Conservation (phyloP, 257 asterid species). For the Vinca minor region DNA sequence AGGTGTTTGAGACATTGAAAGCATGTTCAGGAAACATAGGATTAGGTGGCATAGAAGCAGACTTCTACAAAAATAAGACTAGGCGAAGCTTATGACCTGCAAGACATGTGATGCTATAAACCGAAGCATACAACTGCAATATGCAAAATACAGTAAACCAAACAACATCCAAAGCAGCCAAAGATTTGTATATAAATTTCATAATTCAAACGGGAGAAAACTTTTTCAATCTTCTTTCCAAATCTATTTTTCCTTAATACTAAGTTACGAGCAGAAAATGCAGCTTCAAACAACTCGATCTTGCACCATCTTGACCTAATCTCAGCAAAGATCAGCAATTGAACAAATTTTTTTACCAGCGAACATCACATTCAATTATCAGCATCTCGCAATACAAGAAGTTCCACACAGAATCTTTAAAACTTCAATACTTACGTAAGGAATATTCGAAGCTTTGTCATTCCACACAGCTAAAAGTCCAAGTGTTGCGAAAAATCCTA, state of each 20-base stretch:
- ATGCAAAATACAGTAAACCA: neutral
- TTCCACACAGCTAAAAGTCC: slow-evolving; percentile 84
- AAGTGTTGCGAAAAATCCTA: slow-evolving; percentile 58
- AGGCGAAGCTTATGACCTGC: neutral
- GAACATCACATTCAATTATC: neutral
- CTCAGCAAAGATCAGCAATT: neutral
- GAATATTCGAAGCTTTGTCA: slow-evolving; percentile 82
- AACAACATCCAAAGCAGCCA: neutral
- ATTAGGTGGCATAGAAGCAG: neutral
- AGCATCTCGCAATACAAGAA: neutral
- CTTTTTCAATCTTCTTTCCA: neutral
- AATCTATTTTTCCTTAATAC: neutral
- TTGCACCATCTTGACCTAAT: neutral
- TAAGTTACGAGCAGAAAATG: neutral
- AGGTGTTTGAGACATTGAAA: neutral
- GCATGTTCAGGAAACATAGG: neutral
- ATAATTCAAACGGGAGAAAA: neutral
- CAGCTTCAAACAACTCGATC: neutral
- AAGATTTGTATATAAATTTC: neutral
- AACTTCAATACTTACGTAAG: slow-evolving; percentile 57
- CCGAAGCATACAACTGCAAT: neutral
- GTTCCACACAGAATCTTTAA: neutral
- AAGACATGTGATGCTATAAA: neutral
- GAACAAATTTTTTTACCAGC: neutral
- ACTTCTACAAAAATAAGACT: neutral